Conservation (phyloP, 148 eudicot genomes). For the Simmondsia chinensis region DNA sequence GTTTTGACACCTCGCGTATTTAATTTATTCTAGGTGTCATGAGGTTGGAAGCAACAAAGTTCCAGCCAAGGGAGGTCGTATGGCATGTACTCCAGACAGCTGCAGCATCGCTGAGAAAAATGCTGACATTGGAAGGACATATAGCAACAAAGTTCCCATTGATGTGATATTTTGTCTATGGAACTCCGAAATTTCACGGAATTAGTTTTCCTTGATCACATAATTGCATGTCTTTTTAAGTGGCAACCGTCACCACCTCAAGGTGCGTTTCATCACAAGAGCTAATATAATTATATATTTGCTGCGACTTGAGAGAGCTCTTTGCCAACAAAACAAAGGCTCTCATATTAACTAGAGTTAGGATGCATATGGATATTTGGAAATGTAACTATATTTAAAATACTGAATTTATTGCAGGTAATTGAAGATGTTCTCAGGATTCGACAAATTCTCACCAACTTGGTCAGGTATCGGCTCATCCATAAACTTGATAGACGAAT, state of each 20-base stretch:
- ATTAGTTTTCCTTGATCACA: neutral
- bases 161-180: constrained; percentile 36
- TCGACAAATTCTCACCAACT: constrained; percentile 91
- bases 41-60: constrained; percentile 88
- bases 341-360: no score
- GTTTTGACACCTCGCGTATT: no score
- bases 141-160: constrained; percentile 66
- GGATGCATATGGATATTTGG: no score
- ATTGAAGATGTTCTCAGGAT: constrained; percentile 89
- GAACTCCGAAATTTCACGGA: no score
- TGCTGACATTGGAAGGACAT: constrained; percentile 75
- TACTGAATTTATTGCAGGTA: constrained; percentile 38
- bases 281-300: no score
- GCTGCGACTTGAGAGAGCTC: no score
- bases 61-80: constrained; percentile 89
- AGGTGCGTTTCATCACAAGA: no score
- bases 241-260: no score
- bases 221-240: no score
- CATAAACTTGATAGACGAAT: no score
- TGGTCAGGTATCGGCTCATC: constrained; percentile 97
- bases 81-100: constrained; percentile 91
- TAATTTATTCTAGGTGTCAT: no score
- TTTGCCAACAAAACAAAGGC: no score
- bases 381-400: neutral
- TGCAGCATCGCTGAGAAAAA: constrained; percentile 76